Evolutionary conservation across 2,329 filamentous ascomycete species (phyloP).

Genomic region (Hypoxylon sp.): DNA sequence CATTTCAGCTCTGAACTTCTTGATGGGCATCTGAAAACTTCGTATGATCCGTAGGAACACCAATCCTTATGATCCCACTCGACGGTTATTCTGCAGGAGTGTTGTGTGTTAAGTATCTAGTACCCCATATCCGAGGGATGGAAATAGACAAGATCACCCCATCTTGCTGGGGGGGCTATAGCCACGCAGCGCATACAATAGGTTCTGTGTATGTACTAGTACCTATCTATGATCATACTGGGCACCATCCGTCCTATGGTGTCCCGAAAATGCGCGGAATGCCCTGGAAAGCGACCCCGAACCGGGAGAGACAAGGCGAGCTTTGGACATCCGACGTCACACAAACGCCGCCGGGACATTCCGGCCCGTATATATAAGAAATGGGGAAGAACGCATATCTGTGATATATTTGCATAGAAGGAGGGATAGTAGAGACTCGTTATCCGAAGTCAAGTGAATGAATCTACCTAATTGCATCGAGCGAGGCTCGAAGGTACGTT

Average conservation of each 20-base stretch:
- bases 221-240: background rate
- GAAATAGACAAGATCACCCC: too few species aligned
- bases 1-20: background rate
- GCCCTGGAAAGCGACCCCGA: background rate
- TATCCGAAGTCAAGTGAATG: background rate
- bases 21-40: background rate
- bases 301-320: background rate
- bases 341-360: background rate
- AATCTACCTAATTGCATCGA: background rate
- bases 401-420: background rate
- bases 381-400: too few species aligned
- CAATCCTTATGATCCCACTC: background rate
- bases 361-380: too few species aligned
- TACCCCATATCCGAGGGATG: too few species aligned
- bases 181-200: too few species aligned
- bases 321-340: background rate
- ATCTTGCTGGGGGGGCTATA: too few species aligned
- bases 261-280: background rate
- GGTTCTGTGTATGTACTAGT: background rate
- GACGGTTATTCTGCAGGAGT: background rate
- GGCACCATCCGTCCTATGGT: background rate
- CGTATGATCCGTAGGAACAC: background rate
- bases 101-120: background rate
- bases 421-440: background rate
- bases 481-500: too few species aligned